phyloP scores from a whole-genome alignment of 2,329 filamentous ascomycete species.

The Pseudogymnoascus sp. region DNA sequence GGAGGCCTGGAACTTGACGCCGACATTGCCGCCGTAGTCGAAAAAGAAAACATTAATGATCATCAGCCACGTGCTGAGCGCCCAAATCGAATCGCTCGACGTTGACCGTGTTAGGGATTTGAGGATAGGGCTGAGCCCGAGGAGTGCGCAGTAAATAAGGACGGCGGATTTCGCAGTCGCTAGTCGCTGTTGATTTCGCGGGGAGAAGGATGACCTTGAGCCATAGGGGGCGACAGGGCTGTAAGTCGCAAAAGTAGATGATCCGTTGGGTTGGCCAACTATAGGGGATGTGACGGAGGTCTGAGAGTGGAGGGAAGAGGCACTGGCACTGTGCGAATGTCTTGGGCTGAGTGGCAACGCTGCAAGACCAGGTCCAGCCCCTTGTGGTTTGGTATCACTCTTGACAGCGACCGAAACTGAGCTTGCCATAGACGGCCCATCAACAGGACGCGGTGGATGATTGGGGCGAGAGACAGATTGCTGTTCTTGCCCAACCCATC shows the following conservation, averaged over 20 bases:
- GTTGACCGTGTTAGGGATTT: constrained; percentile 94
- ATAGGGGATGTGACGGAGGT: constrained; percentile 16
- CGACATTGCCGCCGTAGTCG: constrained; percentile 71
- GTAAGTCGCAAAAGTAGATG: constrained; percentile 15
- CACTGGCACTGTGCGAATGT: constrained; percentile 48
- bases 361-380: constrained; percentile 38
- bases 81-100: constrained; percentile 93
- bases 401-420: neutral
- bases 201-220: constrained; percentile 29
- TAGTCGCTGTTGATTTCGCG: constrained; percentile 54
- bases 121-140: constrained; percentile 89
- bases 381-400: constrained; percentile 23
- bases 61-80: constrained; percentile 87
- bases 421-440: neutral
- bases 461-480: constrained; percentile 20
- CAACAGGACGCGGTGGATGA: constrained; percentile 9
- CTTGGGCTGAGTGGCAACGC: constrained; percentile 26
- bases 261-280: constrained; percentile 26
- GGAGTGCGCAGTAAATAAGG: constrained; percentile 85
- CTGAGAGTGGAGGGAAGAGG: constrained; percentile 46
- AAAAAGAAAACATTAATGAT: constrained; percentile 97
- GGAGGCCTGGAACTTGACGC: constrained; percentile 58
- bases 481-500: constrained; percentile 73
- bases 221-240: constrained; percentile 36
- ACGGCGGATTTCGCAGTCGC: constrained; percentile 87